Base-by-base conservation (phyloP, 106 monocot genomes). In the Chionographis japonica region DNA sequence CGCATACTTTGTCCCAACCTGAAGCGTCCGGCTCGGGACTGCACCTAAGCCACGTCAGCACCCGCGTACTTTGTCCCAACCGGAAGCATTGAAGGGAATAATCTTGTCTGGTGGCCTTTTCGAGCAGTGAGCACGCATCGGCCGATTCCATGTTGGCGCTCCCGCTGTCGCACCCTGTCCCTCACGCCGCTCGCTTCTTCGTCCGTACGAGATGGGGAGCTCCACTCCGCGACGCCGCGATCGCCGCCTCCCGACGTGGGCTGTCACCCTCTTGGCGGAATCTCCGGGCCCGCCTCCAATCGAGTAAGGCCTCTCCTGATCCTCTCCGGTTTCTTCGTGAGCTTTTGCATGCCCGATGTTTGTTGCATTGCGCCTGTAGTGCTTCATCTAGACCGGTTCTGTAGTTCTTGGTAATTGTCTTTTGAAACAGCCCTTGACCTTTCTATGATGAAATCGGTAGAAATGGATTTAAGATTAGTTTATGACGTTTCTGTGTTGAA, bases 251-350 rank as follows among this genome's bases (percentile, higher is more conserved):
- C 55, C 55, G 68, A 8, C 58, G 55, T 56, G 40, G 3, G 19
- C 27, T 17, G 43, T 2, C 69, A 56, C 54, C 54, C 52, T 12
- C 38, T 4, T 6, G 43, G 40, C n/a, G 54, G 20, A 9, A 12
- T 13, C 55, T 17, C 37, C 61, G 13, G 3, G 61, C 76, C n/a
- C 61, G 76, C 6, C 62, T 76, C 11, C 68, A 62, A 10, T 76
- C 68, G 16, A 63, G 76, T 76, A 69, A 67, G 16, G 6, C 2
- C 12, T 11, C 51, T 37, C 17, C 11, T 10, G 6, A 4, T n/a
- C 6, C 36, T 18, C 5, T 20, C 4, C 6, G 14, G 18, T 14
- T 68, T 39, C 37, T 16, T 16, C 27, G 27, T 27, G 27, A 9
- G 1, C 40, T 60, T 35, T 3, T 60, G 62, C 42, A 4, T 27